Evolutionary conservation across 2,329 filamentous ascomycete species (phyloP).

Genomic region (Hypocreales sp.): DNA sequence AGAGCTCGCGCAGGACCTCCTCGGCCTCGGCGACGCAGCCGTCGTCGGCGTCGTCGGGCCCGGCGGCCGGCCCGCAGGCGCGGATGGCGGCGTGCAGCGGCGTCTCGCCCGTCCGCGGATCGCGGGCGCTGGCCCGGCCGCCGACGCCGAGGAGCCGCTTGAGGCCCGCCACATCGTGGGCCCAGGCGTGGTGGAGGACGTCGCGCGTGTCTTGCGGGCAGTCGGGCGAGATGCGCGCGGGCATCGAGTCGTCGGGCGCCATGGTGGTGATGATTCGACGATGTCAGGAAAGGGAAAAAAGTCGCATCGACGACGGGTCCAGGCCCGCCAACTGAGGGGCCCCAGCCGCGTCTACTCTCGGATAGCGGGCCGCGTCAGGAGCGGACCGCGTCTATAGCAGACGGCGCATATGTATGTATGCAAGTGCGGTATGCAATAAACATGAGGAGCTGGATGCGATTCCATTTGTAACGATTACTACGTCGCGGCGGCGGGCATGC

Average conservation of each 20-base stretch:
- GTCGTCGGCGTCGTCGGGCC: constrained; percentile 12
- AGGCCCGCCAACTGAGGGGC: too few relatives aligned
- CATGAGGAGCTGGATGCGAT: too few relatives aligned
- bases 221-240: constrained; percentile 33
- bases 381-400: too few relatives aligned
- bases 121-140: constrained; percentile 58
- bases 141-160: constrained; percentile 52
- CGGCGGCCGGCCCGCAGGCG: constrained; percentile 38
- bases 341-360: too few relatives aligned
- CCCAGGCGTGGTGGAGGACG: constrained; percentile 39
- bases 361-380: too few relatives aligned
- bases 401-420: too few relatives aligned
- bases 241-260: constrained; percentile 30
- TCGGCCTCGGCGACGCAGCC: constrained; percentile 42
- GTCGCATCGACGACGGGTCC: background rate
- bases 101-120: constrained; percentile 71
- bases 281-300: background rate
- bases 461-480: too few relatives aligned
- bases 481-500: too few relatives aligned
- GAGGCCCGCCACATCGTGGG: constrained; percentile 47
- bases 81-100: constrained; percentile 84
- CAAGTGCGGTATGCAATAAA: too few relatives aligned
- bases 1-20: constrained; percentile 57
- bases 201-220: constrained; percentile 35
- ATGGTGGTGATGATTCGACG: constrained; percentile 1